Evolutionary conservation across 306 rosid genomes (phyloP).

Genomic region (Purshia tridentata): DNA sequence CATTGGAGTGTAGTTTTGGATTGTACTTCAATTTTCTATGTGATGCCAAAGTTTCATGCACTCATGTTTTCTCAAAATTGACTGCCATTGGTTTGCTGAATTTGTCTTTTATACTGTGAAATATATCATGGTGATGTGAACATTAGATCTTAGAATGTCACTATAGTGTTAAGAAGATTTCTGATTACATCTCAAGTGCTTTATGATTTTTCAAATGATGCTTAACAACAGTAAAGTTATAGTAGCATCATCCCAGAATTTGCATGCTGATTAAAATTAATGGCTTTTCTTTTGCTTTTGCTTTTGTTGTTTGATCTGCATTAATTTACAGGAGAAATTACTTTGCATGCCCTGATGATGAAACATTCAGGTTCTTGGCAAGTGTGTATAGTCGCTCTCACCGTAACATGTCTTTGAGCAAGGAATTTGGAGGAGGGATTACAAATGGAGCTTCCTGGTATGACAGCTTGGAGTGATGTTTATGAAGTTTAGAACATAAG

Average conservation of each 20-base stretch:
- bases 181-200: too few relatives aligned
- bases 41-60: not conserved
- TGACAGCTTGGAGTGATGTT: slow-evolving; percentile 29
- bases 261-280: not conserved
- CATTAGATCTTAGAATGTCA: not conserved
- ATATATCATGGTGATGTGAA: not conserved
- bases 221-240: not conserved
- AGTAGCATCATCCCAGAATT: not conserved
- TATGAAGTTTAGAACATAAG: slow-evolving; percentile 15
- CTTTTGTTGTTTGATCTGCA: slow-evolving; percentile 32
- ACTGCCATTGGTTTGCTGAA: not conserved
- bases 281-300: slow-evolving; percentile 11
- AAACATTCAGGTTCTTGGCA: slow-evolving; percentile 78
- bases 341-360: slow-evolving; percentile 88
- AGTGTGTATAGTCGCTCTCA: slow-evolving; percentile 82
- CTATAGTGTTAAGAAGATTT: not conserved
- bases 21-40: not conserved
- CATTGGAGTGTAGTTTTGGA: not conserved
- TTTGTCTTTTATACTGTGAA: not conserved
- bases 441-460: slow-evolving; percentile 94
- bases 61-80: not conserved
- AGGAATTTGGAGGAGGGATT: slow-evolving; percentile 77
- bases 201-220: not conserved
- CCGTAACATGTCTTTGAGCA: slow-evolving; percentile 82
- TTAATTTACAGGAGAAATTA: slow-evolving; percentile 58